phyloP scores from a whole-genome alignment of 805 yeast species.

The Brettanomyces nanus region DNA sequence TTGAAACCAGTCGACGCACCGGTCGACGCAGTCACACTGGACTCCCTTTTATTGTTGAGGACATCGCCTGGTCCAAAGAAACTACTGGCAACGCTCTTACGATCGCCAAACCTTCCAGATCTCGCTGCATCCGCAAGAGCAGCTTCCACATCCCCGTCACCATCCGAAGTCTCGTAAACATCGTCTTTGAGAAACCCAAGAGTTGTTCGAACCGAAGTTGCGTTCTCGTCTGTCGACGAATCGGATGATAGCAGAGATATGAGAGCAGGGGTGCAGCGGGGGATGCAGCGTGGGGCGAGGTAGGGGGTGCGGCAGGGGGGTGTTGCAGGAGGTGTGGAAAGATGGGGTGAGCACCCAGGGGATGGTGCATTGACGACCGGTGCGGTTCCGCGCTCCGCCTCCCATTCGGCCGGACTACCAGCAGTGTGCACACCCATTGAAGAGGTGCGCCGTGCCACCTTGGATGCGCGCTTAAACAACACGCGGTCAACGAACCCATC shows the following conservation, averaged over 20 bases:
- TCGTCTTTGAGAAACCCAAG: conserved; percentile 7
- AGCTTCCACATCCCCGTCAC: conserved; percentile 7
- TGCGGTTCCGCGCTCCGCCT: too few relatives aligned
- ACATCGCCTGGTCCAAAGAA: neutral
- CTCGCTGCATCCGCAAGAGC: conserved; percentile 1
- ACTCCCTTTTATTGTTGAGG: neutral
- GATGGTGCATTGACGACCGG: too few relatives aligned
- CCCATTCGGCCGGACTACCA: too few relatives aligned
- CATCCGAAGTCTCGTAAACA: conserved; percentile 7
- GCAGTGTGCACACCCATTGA: too few relatives aligned
- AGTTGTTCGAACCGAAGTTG: conserved; percentile 1
- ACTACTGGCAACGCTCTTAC: neutral
- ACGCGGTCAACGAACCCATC: conserved; percentile 56
- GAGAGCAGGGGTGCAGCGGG: neutral
- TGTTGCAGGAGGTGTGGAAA: neutral
- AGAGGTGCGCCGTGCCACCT: conserved; percentile 16
- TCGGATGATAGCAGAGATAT: neutral
- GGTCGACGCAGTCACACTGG: too few relatives aligned
- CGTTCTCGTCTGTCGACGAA: neutral
- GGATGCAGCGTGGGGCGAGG: neutral
- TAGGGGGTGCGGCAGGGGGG: neutral
- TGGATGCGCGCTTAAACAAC: conserved; percentile 40
- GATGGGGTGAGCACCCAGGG: neutral
- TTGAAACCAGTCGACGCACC: neutral
- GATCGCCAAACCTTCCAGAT: neutral